Evolutionary conservation across 768 basidiomycete genomes (phyloP).

Genomic region (Lentinula edodes): DNA sequence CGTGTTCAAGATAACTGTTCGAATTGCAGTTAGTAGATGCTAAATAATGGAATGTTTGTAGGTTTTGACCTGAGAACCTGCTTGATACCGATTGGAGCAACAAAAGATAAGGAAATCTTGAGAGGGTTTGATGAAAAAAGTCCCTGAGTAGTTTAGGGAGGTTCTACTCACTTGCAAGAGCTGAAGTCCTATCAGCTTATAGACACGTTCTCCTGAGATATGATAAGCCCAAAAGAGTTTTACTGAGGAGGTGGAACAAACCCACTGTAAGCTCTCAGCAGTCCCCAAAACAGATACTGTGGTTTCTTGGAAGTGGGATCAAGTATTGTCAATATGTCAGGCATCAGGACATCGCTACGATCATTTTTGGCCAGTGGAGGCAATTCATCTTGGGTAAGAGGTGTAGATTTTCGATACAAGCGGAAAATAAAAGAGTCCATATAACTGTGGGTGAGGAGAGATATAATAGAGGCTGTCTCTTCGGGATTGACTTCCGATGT

Average conservation of each 20-base stretch:
- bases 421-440: slow-evolving; percentile 45
- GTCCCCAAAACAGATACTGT: slow-evolving; percentile 6
- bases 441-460: slow-evolving; percentile 42
- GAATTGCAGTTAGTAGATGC: not conserved
- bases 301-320: slow-evolving; percentile 7
- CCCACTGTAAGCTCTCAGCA: slow-evolving; percentile 13
- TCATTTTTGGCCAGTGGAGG: slow-evolving; percentile 64
- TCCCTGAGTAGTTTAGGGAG: not conserved
- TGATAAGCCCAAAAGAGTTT: not conserved
- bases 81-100: slow-evolving; percentile 36
- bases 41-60: not conserved
- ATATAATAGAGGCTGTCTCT: slow-evolving; percentile 44
- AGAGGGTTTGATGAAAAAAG: not conserved
- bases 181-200: not conserved
- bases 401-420: slow-evolving; percentile 33
- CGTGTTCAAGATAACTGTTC: slow-evolving; percentile 52
- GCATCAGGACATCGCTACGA: slow-evolving; percentile 26
- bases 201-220: not conserved
- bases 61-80: slow-evolving; percentile 29
- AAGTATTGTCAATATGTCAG: not conserved
- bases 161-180: not conserved
- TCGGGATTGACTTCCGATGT: slow-evolving; percentile 31
- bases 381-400: slow-evolving; percentile 44
- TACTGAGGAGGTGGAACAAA: not conserved
- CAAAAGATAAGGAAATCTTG: slow-evolving; percentile 21